phyloP scores from a whole-genome alignment of 805 yeast genomes.

The Myxozyma geophila region DNA sequence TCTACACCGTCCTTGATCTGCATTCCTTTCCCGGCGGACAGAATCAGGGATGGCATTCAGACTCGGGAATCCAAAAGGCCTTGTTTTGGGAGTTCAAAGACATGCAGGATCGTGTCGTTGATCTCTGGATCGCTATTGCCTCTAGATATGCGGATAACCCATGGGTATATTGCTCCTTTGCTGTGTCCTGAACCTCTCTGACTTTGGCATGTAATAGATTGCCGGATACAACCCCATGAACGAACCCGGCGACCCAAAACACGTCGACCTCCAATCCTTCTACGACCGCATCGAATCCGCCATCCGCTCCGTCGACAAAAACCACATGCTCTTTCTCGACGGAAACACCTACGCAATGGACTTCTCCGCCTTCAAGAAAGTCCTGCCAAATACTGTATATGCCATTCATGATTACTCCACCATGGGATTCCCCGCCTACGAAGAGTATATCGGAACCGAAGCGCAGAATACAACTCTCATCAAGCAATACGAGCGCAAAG shows the following conservation, averaged over 20 bases:
- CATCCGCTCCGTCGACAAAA: constrained; percentile 52
- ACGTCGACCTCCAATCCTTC: constrained; percentile 49
- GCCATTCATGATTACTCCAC: constrained; percentile 55
- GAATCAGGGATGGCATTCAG: constrained; percentile 61
- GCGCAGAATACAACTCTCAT: constrained; percentile 48
- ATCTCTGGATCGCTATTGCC: constrained; percentile 55
- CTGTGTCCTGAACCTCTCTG: too few species aligned
- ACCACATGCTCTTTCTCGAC: constrained; percentile 56
- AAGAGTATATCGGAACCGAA: constrained; percentile 46
- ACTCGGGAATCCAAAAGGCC: constrained; percentile 54
- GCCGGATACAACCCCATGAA: constrained; percentile 62
- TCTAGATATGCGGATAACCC: constrained; percentile 52
- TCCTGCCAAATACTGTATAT: constrained; percentile 53
- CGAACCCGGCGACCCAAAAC: constrained; percentile 56
- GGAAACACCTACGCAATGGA: constrained; percentile 59
- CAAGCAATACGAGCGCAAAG: constrained; percentile 51
- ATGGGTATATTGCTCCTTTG: constrained; percentile 50
- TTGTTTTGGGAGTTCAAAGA: constrained; percentile 56
- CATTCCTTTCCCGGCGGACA: constrained; percentile 61
- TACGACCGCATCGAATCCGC: constrained; percentile 49
- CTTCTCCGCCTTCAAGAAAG: constrained; percentile 53
- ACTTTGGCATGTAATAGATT: too few species aligned
- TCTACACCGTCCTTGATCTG: constrained; percentile 55
- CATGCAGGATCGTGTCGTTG: constrained; percentile 54
- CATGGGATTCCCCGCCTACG: constrained; percentile 52